Percentiles rank a stretch among this genome's conserved stretches.
These are phyloP conservation scores for Penstemon eatonii DNA, from an alignment of 257 asterid genomes.

Conservation along the genomic window DNA sequence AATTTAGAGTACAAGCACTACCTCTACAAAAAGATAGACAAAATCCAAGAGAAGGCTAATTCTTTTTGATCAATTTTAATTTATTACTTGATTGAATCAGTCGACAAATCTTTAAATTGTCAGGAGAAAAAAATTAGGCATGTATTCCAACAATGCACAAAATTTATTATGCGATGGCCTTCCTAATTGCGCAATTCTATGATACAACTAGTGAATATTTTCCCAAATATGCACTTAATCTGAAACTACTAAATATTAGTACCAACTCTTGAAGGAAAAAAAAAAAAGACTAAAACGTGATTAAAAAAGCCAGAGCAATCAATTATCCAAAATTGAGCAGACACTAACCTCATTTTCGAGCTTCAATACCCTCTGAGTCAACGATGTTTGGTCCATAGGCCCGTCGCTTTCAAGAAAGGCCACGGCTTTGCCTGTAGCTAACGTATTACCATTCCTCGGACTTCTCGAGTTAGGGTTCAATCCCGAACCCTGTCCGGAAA, in stretches of 20 bases:
- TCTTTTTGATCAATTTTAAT: not conserved
- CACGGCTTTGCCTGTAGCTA: slow-evolving; percentile 48
- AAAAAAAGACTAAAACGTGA: slow-evolving; percentile 9
- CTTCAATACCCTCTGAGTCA: slow-evolving; percentile 50
- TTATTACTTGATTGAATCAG: slow-evolving; percentile 2
- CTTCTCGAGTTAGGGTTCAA: slow-evolving; percentile 39
- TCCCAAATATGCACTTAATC: slow-evolving; percentile 16
- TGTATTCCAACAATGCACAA: not conserved
- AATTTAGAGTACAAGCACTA: not conserved
- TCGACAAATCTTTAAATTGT: not conserved
- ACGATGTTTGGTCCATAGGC: slow-evolving; percentile 51
- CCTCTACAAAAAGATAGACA: not conserved
- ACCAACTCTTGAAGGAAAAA: slow-evolving; percentile 14
- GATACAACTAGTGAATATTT: not conserved
- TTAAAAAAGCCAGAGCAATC: not conserved
- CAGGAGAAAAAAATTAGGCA: slow-evolving; percentile 10
- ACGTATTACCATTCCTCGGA: slow-evolving; percentile 45
- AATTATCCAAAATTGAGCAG: slow-evolving; percentile 28
- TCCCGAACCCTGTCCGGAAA: slow-evolving; percentile 42
- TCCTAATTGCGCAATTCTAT: slow-evolving; percentile 8
- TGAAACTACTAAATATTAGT: not conserved
- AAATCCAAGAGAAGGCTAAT: not conserved
- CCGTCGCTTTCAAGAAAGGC: slow-evolving; percentile 44
- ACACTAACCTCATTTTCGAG: slow-evolving; percentile 75
- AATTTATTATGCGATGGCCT: not conserved